A percentile compares a stretch with the other conserved stretches of the same genome.
phyloP scores from a whole-genome alignment of 305 asterid genomes.

The Coffea humblotiana region DNA sequence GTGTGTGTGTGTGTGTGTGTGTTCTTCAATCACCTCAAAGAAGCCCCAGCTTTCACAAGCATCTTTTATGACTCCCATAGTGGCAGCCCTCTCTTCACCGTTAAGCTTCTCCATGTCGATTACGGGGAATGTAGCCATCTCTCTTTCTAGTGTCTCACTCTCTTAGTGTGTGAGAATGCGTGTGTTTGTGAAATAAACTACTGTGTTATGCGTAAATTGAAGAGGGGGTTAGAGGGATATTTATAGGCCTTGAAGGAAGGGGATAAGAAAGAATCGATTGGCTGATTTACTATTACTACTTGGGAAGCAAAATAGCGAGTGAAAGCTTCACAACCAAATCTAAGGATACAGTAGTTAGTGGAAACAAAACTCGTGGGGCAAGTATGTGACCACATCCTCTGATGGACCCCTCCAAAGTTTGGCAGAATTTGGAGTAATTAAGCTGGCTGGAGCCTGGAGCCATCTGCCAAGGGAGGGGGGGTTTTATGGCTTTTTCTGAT shows the following conservation, averaged over 20 bases:
- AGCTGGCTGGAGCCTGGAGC: not conserved
- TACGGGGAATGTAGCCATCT: conserved; percentile 74
- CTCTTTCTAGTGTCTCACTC: conserved; percentile 5
- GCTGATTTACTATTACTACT: not conserved
- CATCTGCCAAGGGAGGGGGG: not conserved
- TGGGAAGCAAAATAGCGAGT: conserved; percentile 1
- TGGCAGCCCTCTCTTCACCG: conserved; percentile 66
- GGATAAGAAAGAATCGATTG: conserved; percentile 14
- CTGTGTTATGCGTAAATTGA: not conserved
- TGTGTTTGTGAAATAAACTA: not conserved
- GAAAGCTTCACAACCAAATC: conserved; percentile 7
- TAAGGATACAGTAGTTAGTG: not conserved
- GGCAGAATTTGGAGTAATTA: conserved; percentile 3
- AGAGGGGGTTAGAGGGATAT: conserved; percentile 27
- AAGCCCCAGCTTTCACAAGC: conserved; percentile 99
- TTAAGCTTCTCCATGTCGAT: conserved; percentile 77
- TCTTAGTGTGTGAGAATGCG: not conserved
- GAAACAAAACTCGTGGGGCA: conserved; percentile 31
- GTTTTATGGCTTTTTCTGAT: conserved; percentile 10
- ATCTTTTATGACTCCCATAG: conserved; percentile 69
- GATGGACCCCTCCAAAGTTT: conserved; percentile 34
- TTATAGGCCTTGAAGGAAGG: conserved; percentile 40
- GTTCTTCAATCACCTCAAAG: conserved; percentile 63
- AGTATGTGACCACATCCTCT: conserved; percentile 32
- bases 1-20: not conserved